Percentiles rank a stretch among this genome's conserved stretches.
These are phyloP conservation scores for Dactylellina cionopaga DNA, from an alignment of 2,329 filamentous ascomycete genomes.

Conservation along the genomic window DNA sequence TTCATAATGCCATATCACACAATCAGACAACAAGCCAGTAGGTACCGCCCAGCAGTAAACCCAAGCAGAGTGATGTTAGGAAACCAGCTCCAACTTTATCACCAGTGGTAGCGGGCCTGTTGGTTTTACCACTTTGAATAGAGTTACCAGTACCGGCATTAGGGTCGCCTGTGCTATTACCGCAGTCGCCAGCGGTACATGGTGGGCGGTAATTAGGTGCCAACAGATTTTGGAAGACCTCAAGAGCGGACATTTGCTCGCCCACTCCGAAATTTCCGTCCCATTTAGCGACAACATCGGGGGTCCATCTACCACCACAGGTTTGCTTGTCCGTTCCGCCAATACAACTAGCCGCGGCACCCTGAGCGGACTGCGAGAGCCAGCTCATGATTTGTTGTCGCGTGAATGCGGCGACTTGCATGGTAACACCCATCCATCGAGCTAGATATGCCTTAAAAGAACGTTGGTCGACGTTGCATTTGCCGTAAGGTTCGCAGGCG, in stretches of 20 bases:
- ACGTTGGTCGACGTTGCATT: constrained; percentile 76
- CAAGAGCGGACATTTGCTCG: constrained; percentile 76
- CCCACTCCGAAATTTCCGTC: constrained; percentile 72
- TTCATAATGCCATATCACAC: not conserved
- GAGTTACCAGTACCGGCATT: constrained; percentile 61
- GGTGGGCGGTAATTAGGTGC: constrained; percentile 64
- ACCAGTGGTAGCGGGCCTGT: constrained; percentile 66
- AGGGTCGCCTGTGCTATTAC: constrained; percentile 66
- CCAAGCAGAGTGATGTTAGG: constrained; percentile 69
- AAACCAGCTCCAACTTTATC: constrained; percentile 77
- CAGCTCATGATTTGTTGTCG: constrained; percentile 68
- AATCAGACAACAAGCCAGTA: constrained; percentile 65
- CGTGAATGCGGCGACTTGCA: constrained; percentile 72
- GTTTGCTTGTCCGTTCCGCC: constrained; percentile 69
- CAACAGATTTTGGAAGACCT: constrained; percentile 72
- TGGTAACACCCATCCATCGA: constrained; percentile 71
- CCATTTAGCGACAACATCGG: constrained; percentile 59
- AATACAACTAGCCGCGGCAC: constrained; percentile 71
- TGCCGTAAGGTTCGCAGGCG: constrained; percentile 70
- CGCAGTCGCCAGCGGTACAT: constrained; percentile 67
- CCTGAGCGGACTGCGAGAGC: constrained; percentile 69
- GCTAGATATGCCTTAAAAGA: constrained; percentile 77
- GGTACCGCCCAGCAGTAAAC: constrained; percentile 67
- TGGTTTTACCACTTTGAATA: constrained; percentile 56
- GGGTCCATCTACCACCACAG: constrained; percentile 72